Evolutionary conservation across 2,329 filamentous ascomycete species (phyloP), one percentile per base, ranked within the genome.

Genomic region (Fusarium brevicatenulatum): DNA sequence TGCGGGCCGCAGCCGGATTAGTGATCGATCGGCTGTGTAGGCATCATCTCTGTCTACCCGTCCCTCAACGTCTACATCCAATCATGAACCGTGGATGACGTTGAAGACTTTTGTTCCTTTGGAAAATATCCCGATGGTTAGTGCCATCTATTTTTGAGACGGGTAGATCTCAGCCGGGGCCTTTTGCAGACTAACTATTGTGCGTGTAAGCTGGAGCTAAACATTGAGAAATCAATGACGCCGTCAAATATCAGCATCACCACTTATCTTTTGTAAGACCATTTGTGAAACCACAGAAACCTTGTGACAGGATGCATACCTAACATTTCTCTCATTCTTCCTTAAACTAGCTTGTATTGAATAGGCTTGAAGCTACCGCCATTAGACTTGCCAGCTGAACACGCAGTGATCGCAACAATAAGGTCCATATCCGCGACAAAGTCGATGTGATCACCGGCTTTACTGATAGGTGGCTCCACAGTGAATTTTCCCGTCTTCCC

Each of bases 101-200:
- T 19, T 13, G 5, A 15, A 34, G n/a, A 50, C 30, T 50, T 23
- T 23, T 34, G 2, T 7, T 34, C 16, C 3, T 32, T 18, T 7
- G 0, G 2, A 23, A 23, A 34, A 4, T 7, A 15, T 0, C 1
- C 3, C 11, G 16, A 50, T 34, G 2, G 6, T 4, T 19, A 13
- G 6, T 13, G 1, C 9, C 0, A 0, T 13, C 2, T 23, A 23
- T 34, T 34, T 34, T 19, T 7, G 4, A 9, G 16, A 15, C n/a
- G 47, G 21, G 2, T 34, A 34, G n/a, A 5, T 13, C n/a, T 2
- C 4, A 7, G 10, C 16, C 47, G 30, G 4, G 21, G 16, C 16
- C 16, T 10, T 50, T 23, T 7, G 11, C 11, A 7, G 8, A 23
- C 16, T 49, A 2, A 1, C 4, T 0, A 23, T 23, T 9, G 21